These are phyloP conservation scores for Wickerhamiella azyma DNA, from an alignment of 805 yeast genomes.

Conservation along the genomic window DNA sequence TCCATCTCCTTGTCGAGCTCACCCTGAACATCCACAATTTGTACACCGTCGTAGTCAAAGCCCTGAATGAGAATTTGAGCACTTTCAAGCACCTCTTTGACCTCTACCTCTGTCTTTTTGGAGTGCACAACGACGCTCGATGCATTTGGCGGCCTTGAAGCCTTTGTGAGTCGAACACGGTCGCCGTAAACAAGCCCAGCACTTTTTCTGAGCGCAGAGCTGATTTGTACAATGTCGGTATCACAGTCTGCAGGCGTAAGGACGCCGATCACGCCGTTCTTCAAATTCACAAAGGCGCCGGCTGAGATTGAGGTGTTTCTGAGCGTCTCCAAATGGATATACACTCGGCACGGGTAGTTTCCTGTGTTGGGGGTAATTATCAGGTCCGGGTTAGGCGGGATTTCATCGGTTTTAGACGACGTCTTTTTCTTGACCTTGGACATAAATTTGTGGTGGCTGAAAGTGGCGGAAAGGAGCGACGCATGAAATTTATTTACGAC, in stretches of 20 bases:
- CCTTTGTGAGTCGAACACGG: constrained; percentile 35
- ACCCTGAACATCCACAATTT: constrained; percentile 45
- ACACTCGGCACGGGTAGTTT: constrained; percentile 18
- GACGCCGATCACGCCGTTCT: constrained; percentile 16
- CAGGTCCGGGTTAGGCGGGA: background rate
- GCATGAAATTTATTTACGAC: no score
- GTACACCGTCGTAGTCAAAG: constrained; percentile 35
- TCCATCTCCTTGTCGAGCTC: constrained; percentile 30
- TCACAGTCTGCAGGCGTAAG: constrained; percentile 22
- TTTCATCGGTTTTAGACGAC: constrained; percentile 5
- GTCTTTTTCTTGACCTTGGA: constrained; percentile 6
- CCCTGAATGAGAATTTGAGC: constrained; percentile 20
- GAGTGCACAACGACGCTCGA: constrained; percentile 24
- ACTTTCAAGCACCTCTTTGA: constrained; percentile 29
- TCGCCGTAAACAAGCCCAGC: constrained; percentile 38
- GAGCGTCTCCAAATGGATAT: constrained; percentile 19
- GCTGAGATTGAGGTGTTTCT: constrained; percentile 19
- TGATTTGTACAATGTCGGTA: constrained; percentile 19
- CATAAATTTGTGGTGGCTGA: constrained; percentile 3
- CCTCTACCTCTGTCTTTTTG: constrained; percentile 15
- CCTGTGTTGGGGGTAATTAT: constrained; percentile 9
- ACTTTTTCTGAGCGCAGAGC: constrained; percentile 27
- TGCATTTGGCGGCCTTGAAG: constrained; percentile 38
- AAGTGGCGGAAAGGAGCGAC: background rate
- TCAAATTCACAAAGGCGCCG: constrained; percentile 18